A percentile compares a stretch with the other conserved stretches of the same genome.
Evolutionary conservation across 1,284 basidiomycete genomes (phyloP).

Genomic region (Ustilago vetiveriae): DNA sequence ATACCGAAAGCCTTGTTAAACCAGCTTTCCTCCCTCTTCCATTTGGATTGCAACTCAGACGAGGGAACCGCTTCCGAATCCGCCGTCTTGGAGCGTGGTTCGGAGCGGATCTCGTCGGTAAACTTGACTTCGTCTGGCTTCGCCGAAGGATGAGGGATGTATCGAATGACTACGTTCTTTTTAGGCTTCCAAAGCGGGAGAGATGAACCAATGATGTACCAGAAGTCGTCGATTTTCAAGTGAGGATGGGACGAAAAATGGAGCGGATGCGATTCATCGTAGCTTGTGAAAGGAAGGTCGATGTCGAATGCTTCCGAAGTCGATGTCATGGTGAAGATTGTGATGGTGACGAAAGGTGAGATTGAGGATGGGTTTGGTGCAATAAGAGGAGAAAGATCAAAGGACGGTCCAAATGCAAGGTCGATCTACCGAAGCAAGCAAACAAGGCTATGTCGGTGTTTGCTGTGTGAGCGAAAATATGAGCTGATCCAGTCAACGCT

Average conservation of each 20-base stretch:
- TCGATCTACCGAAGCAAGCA: too few relatives aligned
- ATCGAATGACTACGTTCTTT: conserved; percentile 49
- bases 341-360: not conserved
- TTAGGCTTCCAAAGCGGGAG: conserved; percentile 41
- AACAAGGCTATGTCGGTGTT: conserved; percentile 14
- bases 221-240: conserved; percentile 28
- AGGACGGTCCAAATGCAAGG: not conserved
- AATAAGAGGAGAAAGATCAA: not conserved
- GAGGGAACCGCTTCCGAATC: conserved; percentile 7
- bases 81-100: conserved; percentile 22
- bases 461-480: not conserved
- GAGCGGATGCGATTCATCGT: conserved; percentile 28
- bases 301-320: conserved; percentile 29
- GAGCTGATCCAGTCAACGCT: conserved; percentile 1
- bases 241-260: conserved; percentile 26
- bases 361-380: not conserved
- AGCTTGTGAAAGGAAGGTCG: conserved; percentile 40
- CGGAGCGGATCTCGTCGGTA: conserved; percentile 46
- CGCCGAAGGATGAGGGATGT: conserved; percentile 19
- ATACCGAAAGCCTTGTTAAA: conserved; percentile 44
- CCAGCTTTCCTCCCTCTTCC: conserved; percentile 36
- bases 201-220: conserved; percentile 43
- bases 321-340: not conserved
- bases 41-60: conserved; percentile 15
- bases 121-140: conserved; percentile 29